Conservation (phyloP, 1,284 basidiomycete species). For the Rhodotorula sp. region DNA sequence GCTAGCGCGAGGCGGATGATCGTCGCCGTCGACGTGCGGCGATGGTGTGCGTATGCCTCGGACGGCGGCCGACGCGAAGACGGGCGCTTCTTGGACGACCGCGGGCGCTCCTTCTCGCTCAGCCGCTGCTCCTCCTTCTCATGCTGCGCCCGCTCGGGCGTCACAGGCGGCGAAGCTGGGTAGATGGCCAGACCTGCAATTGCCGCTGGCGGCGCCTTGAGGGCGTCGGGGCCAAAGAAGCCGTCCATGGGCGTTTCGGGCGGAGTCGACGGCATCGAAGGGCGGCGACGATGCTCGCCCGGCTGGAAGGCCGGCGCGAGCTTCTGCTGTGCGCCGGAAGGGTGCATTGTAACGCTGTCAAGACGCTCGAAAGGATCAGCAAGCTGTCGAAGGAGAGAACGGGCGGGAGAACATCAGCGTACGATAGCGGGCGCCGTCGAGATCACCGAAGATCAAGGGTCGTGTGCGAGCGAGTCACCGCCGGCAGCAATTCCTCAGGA, state of each 20-base stretch:
- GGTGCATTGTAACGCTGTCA: neutral
- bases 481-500: no score
- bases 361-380: neutral
- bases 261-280: constrained; percentile 19
- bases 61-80: neutral
- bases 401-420: neutral
- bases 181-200: neutral
- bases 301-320: neutral
- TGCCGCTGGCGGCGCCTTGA: neutral
- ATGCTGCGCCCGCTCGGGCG: constrained; percentile 2
- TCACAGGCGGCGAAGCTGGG: constrained; percentile 12
- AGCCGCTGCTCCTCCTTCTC: neutral
- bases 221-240: constrained; percentile 10
- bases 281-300: constrained; percentile 16
- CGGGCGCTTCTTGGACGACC: neutral
- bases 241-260: constrained; percentile 18
- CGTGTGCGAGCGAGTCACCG: no score
- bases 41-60: constrained; percentile 22
- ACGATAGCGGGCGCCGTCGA: no score
- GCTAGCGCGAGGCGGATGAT: constrained; percentile 20
- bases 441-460: no score
- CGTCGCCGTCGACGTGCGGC: constrained; percentile 22
- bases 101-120: neutral
- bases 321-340: neutral
- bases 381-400: neutral